These are phyloP conservation scores for Pestalotiopsis sp. DNA, from an alignment of 2,329 filamentous ascomycete genomes.

Conservation along the genomic window DNA sequence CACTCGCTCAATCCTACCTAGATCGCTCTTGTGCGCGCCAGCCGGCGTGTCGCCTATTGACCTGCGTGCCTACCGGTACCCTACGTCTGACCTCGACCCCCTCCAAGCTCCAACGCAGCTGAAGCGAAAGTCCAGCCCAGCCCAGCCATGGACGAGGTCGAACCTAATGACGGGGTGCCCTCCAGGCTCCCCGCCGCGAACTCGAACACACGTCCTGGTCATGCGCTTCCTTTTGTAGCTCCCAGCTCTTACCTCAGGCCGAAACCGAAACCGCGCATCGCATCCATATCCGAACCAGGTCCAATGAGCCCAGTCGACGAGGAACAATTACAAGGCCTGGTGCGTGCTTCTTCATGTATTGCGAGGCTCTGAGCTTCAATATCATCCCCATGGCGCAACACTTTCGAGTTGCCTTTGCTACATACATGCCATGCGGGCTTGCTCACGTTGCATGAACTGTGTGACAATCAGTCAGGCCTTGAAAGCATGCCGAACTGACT, in stretches of 20 bases:
- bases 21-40: neutral
- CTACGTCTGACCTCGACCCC: neutral
- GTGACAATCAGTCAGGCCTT: neutral
- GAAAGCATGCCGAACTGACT: neutral
- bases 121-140: neutral
- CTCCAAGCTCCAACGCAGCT: neutral
- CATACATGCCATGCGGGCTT: neutral
- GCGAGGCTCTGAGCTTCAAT: neutral
- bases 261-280: slow-evolving; percentile 38
- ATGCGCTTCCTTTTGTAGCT: slow-evolving; percentile 58
- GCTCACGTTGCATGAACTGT: slow-evolving; percentile 1
- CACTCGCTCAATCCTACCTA: neutral
- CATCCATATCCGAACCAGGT: slow-evolving; percentile 41
- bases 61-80: too few relatives aligned
- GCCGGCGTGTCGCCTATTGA: neutral
- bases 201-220: slow-evolving; percentile 29
- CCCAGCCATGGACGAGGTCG: slow-evolving; percentile 7
- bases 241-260: slow-evolving; percentile 59
- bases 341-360: slow-evolving; percentile 44
- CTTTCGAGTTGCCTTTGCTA: neutral
- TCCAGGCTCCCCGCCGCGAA: slow-evolving; percentile 10
- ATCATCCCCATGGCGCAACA: neutral
- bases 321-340: slow-evolving; percentile 77
- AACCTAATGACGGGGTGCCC: slow-evolving; percentile 7
- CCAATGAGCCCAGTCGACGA: slow-evolving; percentile 65